Conservation (phyloP, 768 basidiomycete species). For the Boletus tylopilopsis region DNA sequence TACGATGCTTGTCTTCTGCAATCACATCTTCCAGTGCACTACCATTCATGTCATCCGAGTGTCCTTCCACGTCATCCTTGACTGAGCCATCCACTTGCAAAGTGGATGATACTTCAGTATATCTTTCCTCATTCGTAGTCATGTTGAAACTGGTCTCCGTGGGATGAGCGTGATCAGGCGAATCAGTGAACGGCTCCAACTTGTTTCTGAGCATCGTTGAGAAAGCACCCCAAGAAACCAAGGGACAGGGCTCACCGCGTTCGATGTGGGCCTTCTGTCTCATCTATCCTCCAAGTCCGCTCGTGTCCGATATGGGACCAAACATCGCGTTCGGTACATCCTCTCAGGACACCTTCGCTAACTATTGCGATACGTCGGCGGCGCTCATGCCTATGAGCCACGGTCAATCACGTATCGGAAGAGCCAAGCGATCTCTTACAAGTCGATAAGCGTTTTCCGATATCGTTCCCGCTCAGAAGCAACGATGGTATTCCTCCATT, state of each 20-base stretch:
- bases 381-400: conserved; percentile 59
- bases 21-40: conserved; percentile 70
- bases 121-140: conserved; percentile 40
- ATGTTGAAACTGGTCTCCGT: conserved; percentile 8
- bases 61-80: conserved; percentile 13
- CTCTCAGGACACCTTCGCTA: conserved; percentile 55
- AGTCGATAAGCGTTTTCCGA: conserved; percentile 67
- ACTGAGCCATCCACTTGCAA: conserved; percentile 22
- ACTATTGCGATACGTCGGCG: conserved; percentile 63
- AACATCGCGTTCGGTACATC: conserved; percentile 75
- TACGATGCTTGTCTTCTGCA: conserved; percentile 82
- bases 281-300: conserved; percentile 75
- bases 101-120: conserved; percentile 43
- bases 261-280: conserved; percentile 88
- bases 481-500: conserved; percentile 71
- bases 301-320: conserved; percentile 60
- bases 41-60: conserved; percentile 14
- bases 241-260: conserved; percentile 52
- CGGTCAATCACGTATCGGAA: background rate
- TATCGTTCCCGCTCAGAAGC: conserved; percentile 68
- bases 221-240: background rate
- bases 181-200: conserved; percentile 59
- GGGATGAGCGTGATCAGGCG: conserved; percentile 33
- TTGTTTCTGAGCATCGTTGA: conserved; percentile 54
- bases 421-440: conserved; percentile 38